Base-by-base conservation (phyloP, 345 rosid genomes). In the Bretschneidera sinensis region DNA sequence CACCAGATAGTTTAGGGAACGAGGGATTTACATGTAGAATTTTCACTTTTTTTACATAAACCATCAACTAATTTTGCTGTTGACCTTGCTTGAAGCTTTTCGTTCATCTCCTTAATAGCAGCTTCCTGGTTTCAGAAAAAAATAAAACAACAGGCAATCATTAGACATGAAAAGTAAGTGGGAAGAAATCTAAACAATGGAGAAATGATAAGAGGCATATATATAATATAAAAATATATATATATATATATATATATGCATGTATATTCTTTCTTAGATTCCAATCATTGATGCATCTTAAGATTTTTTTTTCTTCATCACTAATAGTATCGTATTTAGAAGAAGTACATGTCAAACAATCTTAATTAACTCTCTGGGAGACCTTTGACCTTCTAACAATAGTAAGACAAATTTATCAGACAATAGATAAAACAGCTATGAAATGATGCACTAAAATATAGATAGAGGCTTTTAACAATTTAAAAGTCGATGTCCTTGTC, bases 41-140 rank as follows among this genome's bases (percentile, higher is more conserved):
- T 83, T 94, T 94, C 74, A 94, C 95, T 83, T 94, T 91, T n/a
- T 77, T 90, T 94, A 50, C 75, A 91, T 79, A 94, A 76, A 72
- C 90, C 99, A 71, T 94, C 99, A 67, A 94, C 95, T 77, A 88
- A 66, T 68, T 94, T 94, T 74, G 71, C 70, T 54, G 96, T 86
- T 74, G 99, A 97, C 76, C 97, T 83, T 70, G 80, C 81, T 68
- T 84, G 95, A 75, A 94, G 83, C 78, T 86, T 96, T 73, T 88
- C 86, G 79, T 76, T 90, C 90, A 90, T 79, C 84, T 83, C 97
- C 79, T 94, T 85, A 58, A 88, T 71, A 50, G 85, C 76, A 66
- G 70, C 76, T 53, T 90, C 99, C 99, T 94, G 54, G 51, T 75
- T 76, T 48, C 63, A 7, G 10, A 13, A 13, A 28, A 13, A 11